Percentiles rank a stretch among this genome's conserved stretches.
Evolutionary conservation across 257 asterid genomes (phyloP).

Genomic region (Eucommia ulmoides): DNA sequence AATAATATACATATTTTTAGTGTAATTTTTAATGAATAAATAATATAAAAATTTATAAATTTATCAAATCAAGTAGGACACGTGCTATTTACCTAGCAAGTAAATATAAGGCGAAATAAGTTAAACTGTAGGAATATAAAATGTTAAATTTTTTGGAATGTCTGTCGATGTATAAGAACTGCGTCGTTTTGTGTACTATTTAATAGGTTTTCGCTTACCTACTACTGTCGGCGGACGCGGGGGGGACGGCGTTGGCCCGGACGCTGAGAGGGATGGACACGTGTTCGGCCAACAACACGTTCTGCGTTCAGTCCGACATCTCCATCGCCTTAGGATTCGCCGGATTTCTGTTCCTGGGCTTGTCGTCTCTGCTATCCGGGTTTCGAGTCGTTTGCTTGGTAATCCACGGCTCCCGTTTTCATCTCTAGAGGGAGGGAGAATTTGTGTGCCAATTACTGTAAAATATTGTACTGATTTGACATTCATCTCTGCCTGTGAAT

Average conservation of each 20-base stretch:
- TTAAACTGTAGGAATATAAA: too few species aligned
- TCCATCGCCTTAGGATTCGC: conserved; percentile 36
- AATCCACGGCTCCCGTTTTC: conserved; percentile 36
- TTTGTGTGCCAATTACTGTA: too few species aligned
- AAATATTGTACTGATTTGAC: too few species aligned
- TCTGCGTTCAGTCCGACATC: conserved; percentile 33
- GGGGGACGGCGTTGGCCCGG: conserved; percentile 32
- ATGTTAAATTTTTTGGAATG: too few species aligned
- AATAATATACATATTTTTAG: too few species aligned
- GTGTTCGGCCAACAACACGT: conserved; percentile 22
- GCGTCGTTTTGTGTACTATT: conserved; percentile 4
- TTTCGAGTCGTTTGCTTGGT: conserved; percentile 31
- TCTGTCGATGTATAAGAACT: too few species aligned
- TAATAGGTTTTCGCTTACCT: conserved; percentile 31
- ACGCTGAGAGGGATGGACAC: conserved; percentile 13
- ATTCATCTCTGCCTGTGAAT: too few species aligned
- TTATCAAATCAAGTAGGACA: not conserved
- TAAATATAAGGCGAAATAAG: too few species aligned
- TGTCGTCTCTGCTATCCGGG: conserved; percentile 36
- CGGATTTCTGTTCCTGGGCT: conserved; percentile 32
- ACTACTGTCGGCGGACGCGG: conserved; percentile 34
- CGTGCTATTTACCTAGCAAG: too few species aligned
- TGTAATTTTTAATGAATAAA: too few species aligned
- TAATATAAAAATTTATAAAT: too few species aligned
- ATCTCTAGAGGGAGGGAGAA: too few species aligned